Evolutionary conservation across 2,329 filamentous ascomycete species (phyloP).

Genomic region (Ambrosiella cleistominuta): DNA sequence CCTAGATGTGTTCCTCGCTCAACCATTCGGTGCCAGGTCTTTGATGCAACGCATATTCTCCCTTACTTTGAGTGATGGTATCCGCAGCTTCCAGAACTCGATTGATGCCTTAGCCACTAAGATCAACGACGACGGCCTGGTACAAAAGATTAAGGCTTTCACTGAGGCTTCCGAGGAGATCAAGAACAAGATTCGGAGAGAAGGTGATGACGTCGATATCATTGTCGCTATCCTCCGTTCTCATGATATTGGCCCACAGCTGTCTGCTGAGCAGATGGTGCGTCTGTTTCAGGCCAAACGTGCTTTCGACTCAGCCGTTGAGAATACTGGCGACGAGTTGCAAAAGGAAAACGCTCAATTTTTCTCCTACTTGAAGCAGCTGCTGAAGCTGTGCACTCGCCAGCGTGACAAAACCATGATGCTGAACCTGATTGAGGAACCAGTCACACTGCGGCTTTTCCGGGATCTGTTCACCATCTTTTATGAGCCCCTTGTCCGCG

Average conservation of each 20-base stretch:
- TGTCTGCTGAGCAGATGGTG: slow-evolving; percentile 59
- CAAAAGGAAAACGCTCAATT: slow-evolving; percentile 79
- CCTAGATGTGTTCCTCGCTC: slow-evolving; percentile 85
- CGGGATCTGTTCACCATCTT: slow-evolving; percentile 95
- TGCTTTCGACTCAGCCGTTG: slow-evolving; percentile 86
- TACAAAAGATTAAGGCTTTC: slow-evolving; percentile 66
- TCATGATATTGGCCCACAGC: slow-evolving; percentile 46
- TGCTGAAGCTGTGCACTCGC: slow-evolving; percentile 78
- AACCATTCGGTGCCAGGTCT: slow-evolving; percentile 80
- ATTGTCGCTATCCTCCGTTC: slow-evolving; percentile 72
- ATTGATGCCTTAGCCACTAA: slow-evolving; percentile 63
- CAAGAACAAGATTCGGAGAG: slow-evolving; percentile 55
- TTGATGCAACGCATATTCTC: slow-evolving; percentile 90
- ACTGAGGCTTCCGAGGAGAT: slow-evolving; percentile 56
- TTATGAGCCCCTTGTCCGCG: slow-evolving; percentile 88
- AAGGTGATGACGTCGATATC: slow-evolving; percentile 57
- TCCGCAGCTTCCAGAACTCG: slow-evolving; percentile 66
- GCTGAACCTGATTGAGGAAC: slow-evolving; percentile 86
- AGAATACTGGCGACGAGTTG: slow-evolving; percentile 66
- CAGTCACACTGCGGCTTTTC: slow-evolving; percentile 91
- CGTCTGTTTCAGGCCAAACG: slow-evolving; percentile 88
- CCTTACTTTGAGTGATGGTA: slow-evolving; percentile 77
- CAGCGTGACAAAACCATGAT: slow-evolving; percentile 96
- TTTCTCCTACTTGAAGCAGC: slow-evolving; percentile 87
- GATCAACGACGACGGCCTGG: slow-evolving; percentile 65